Evolutionary conservation across 768 basidiomycete species (phyloP).

Genomic region (Hypholoma sublateritium): DNA sequence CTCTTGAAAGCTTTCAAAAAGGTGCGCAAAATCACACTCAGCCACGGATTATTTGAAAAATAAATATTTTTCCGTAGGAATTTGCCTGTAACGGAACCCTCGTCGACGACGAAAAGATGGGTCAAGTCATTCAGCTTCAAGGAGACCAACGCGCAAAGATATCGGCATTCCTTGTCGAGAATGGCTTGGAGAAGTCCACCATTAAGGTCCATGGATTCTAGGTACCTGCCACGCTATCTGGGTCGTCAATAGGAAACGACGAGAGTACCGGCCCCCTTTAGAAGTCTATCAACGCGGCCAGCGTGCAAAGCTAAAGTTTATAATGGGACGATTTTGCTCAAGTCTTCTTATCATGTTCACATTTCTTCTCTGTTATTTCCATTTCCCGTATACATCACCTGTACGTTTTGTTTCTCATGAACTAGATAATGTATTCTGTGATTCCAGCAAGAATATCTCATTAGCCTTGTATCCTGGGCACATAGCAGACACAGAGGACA

Average conservation of each 20-base stretch:
- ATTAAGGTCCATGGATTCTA: constrained; percentile 92
- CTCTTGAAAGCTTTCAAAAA: constrained; percentile 99
- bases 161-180: constrained; percentile 79
- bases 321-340: constrained; percentile 14
- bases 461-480: not conserved
- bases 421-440: constrained; percentile 8
- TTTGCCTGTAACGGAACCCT: constrained; percentile 98
- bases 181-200: constrained; percentile 72
- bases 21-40: constrained; percentile 40
- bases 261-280: constrained; percentile 13
- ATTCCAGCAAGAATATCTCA: not conserved
- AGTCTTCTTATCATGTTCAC: constrained; percentile 12
- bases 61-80: constrained; percentile 53
- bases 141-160: constrained; percentile 97
- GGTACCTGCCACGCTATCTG: constrained; percentile 20
- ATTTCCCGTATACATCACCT: constrained; percentile 6
- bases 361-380: constrained; percentile 8
- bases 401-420: constrained; percentile 10
- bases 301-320: constrained; percentile 4
- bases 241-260: constrained; percentile 12
- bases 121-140: constrained; percentile 97
- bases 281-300: constrained; percentile 4
- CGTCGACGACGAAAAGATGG: constrained; percentile 93
- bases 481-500: not conserved
- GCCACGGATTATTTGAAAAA: not conserved